Base-by-base conservation (phyloP, 768 basidiomycete genomes). In the Amylocystis lapponica region DNA sequence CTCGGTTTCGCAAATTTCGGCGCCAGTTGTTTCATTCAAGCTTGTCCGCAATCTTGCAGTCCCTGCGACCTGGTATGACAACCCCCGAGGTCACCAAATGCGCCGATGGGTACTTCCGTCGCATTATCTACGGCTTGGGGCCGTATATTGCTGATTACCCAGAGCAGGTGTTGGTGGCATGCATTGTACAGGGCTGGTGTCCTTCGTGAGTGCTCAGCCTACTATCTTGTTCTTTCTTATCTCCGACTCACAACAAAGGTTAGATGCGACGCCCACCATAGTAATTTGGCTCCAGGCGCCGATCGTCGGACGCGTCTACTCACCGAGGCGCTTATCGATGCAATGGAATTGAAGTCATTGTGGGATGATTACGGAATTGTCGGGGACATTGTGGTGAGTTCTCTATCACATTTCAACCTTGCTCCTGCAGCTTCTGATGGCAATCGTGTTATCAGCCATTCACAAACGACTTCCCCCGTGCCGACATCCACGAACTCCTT, bases 401-500 rank as follows among this genome's bases (percentile, higher is more conserved):
- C 25, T 10, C 6, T 12, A 12, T 10, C 26, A 5, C n/a, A n/a
- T n/a, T n/a, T n/a, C n/a, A n/a, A n/a, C n/a, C n/a, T n/a, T 16
- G 17, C 13, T 17, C 3, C 29, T 5, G 17, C 9, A 4, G 13
- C 37, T 4, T 5, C 3, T 16, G 5, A 7, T 11, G 12, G 20
- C 20, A 19, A 21, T 20, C 4, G 5, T 5, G 17, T 9, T 3
- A 4, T 13, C 26, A 65, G 65, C 62, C 63, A 8, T 67, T 64
- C 42, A 66, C 61, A 1, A 35, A 56, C 42, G 32, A 43, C 19
- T 66, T 65, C 46, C 66, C 66, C 2, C 51, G 57, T 12, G 66
- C 67, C 0, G 60, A 69, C 46, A 67, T 67, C 30, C 60, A 67
- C 47, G 55, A 54, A 14, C 52, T 66, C 3, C 31, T 68, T 0